Conservation (phyloP, 176 grass and related monocot species). For the Alopecurus myosuroides region DNA sequence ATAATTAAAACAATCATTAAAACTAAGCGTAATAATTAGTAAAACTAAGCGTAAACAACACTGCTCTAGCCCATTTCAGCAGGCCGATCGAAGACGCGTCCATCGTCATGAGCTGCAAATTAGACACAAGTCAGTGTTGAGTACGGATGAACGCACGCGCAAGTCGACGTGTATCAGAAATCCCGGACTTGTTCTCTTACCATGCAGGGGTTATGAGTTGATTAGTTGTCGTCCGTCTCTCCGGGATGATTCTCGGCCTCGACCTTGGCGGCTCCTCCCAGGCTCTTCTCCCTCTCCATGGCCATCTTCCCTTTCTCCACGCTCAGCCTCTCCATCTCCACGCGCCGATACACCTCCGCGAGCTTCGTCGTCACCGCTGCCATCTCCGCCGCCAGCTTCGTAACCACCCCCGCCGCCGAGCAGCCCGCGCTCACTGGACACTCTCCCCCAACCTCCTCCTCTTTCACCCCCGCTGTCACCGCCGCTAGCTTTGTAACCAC, state of each 20-base stretch:
- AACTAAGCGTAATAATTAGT: too few species aligned
- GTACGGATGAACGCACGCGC: too few species aligned
- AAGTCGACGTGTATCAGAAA: too few species aligned
- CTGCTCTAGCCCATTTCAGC: too few species aligned
- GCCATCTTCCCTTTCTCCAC: conserved; percentile 11
- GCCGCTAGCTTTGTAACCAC: conserved; percentile 25
- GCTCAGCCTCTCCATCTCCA: conserved; percentile 13
- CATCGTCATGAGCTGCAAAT: too few species aligned
- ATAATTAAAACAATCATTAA: too few species aligned
- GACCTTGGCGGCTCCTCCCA: neutral
- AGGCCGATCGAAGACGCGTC: too few species aligned
- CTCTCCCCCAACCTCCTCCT: neutral
- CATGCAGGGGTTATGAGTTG: neutral
- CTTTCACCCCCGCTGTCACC: too few species aligned
- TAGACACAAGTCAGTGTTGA: too few species aligned
- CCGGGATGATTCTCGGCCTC: neutral
- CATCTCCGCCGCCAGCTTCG: conserved; percentile 13
- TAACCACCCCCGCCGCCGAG: neutral
- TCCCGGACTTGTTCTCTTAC: neutral
- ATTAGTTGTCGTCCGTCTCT: neutral
- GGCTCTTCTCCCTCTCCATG: conserved; percentile 1
- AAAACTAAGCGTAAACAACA: too few species aligned
- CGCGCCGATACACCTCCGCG: neutral
- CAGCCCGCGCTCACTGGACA: too few species aligned
- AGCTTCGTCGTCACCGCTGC: conserved; percentile 13